Evolutionary conservation across 495 filamentous ascomycete genomes (phyloP).

Genomic region (Geoglossum glabrum): DNA sequence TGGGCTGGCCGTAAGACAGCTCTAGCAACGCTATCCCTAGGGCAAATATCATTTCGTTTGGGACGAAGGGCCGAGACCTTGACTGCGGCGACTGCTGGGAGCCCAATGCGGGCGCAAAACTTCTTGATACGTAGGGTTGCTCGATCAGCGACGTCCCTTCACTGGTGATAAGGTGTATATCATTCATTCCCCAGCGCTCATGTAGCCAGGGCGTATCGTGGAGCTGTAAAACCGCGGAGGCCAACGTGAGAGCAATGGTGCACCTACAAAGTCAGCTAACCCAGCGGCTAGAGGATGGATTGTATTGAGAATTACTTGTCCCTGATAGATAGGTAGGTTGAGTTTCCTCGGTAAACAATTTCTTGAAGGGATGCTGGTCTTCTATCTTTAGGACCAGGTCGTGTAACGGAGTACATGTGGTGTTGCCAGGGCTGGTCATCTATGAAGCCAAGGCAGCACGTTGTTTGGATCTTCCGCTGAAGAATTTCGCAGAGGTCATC

Average conservation of each 20-base stretch:
- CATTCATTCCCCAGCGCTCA: constrained; percentile 10
- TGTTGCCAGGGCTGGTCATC: no score
- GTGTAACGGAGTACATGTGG: no score
- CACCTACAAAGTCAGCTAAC: constrained; percentile 1
- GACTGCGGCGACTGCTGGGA: constrained; percentile 8
- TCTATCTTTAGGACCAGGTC: no score
- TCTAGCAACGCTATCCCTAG: constrained; percentile 18
- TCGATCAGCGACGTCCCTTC: constrained; percentile 8
- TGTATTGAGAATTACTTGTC: not conserved
- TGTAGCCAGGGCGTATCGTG: constrained; percentile 15
- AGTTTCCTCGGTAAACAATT: no score
- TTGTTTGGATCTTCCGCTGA: no score
- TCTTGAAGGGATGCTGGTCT: no score
- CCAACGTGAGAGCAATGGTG: constrained; percentile 13
- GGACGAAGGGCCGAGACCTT: constrained; percentile 5
- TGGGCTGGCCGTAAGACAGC: constrained; percentile 14
- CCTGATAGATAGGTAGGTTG: no score
- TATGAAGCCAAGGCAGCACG: no score
- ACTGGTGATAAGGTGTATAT: constrained; percentile 13
- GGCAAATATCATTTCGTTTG: constrained; percentile 5
- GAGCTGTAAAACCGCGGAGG: constrained; percentile 15
- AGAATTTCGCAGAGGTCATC: no score
- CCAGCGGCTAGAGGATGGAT: not conserved
- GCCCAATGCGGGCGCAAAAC: not conserved
- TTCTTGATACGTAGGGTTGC: constrained; percentile 9